A percentile compares a stretch with the other conserved stretches of the same genome.
Evolutionary conservation across 805 yeast genomes (phyloP).

Genomic region (Nakazawaea laoshanensis): DNA sequence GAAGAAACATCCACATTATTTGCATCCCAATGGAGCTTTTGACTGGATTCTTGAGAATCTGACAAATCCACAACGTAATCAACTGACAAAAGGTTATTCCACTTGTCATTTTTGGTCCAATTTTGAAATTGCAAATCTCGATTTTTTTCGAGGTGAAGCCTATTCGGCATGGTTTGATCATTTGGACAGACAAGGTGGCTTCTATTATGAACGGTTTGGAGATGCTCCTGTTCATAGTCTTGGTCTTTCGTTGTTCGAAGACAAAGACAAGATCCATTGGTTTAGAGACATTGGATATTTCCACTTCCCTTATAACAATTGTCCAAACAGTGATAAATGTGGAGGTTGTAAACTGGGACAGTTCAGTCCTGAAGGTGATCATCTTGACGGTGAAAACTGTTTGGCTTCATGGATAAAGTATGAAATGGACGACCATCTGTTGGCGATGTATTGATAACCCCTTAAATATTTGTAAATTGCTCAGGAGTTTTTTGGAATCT

Average conservation of each 20-base stretch:
- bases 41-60: constrained; percentile 44
- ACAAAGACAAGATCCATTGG: constrained; percentile 68
- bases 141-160: constrained; percentile 55
- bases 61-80: constrained; percentile 38
- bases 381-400: constrained; percentile 64
- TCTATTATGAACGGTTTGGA: constrained; percentile 90
- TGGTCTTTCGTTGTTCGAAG: constrained; percentile 66
- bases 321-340: constrained; percentile 56
- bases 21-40: constrained; percentile 45
- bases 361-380: constrained; percentile 15
- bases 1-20: constrained; percentile 44
- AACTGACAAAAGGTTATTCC: constrained; percentile 35
- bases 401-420: constrained; percentile 59
- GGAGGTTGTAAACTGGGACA: constrained; percentile 10
- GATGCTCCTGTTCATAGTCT: constrained; percentile 86
- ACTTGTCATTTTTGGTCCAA: constrained; percentile 87
- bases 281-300: constrained; percentile 76
- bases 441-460: constrained; percentile 17
- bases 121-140: constrained; percentile 80
- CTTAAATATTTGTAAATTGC: too few relatives aligned
- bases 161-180: constrained; percentile 56
- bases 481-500: too few relatives aligned
- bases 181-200: constrained; percentile 67
- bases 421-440: constrained; percentile 22
- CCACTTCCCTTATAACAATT: constrained; percentile 66